Evolutionary conservation across 1,139 yeast species (phyloP).

Genomic region (Taphrina pruni): DNA sequence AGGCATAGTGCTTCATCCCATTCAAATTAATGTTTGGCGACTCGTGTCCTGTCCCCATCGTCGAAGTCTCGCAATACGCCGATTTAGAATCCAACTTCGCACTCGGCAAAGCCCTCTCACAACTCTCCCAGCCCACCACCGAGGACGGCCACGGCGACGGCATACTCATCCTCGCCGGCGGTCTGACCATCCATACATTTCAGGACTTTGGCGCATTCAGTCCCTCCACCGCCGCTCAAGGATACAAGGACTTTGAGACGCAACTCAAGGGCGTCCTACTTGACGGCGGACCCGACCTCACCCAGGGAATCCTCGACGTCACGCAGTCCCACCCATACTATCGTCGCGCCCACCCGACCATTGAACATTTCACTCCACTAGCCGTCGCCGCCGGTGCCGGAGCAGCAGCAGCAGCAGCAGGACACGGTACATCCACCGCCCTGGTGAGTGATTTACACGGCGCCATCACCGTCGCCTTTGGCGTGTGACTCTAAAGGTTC

Average conservation of each 20-base stretch:
- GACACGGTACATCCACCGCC: conserved; percentile 48
- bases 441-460: conserved; percentile 34
- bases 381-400: conserved; percentile 71
- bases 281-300: conserved; percentile 48
- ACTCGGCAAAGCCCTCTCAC: conserved; percentile 61
- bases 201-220: conserved; percentile 56
- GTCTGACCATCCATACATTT: conserved; percentile 80
- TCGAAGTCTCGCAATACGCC: conserved; percentile 68
- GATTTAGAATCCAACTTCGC: conserved; percentile 57
- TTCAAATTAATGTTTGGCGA: conserved; percentile 52
- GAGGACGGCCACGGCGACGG: conserved; percentile 49
- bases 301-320: conserved; percentile 50
- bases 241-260: conserved; percentile 57
- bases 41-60: conserved; percentile 56
- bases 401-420: conserved; percentile 48
- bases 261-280: conserved; percentile 53
- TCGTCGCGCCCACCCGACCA: conserved; percentile 67
- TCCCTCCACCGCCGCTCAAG: conserved; percentile 46
- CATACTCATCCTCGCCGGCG: conserved; percentile 66
- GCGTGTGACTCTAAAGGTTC: background rate
- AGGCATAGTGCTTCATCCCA: conserved; percentile 49
- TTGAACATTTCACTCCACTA: conserved; percentile 74
- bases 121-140: conserved; percentile 54
- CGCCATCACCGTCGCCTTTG: conserved; percentile 34
- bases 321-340: conserved; percentile 50